Evolutionary conservation across 768 basidiomycete genomes (phyloP), one percentile per base, ranked within the genome.

Genomic region (Calocybe gangraenosa): DNA sequence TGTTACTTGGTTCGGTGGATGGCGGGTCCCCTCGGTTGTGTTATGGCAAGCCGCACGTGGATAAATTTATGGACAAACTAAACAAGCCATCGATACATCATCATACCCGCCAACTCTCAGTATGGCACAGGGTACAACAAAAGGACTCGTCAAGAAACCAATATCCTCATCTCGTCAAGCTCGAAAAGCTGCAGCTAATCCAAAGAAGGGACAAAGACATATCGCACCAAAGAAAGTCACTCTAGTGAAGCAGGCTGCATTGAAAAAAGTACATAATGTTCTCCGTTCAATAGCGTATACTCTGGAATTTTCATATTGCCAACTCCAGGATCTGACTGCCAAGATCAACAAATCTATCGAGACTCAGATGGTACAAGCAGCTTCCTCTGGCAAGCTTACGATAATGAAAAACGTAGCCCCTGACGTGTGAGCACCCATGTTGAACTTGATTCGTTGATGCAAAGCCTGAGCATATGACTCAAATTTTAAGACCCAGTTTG

Each of bases 261-360:
- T 89, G 73, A 81, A 87, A 58, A 83, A 88, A 72, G 92, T 90
- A 11, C 25, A 11, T 11, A 11, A 28, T n/a, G n/a, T 31, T 23
- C 62, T 59, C 38, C 17, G 2, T 47, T 33, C 17, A 17, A 10
- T 37, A 22, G 39, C 36, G 11, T 15, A 35, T n/a, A 39, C 42
- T 22, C 19, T 25, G 10, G 28, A 5, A 5, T 31, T 19, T 43
- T n/a, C 2, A 19, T 20, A 19, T 51, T 42, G 22, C 35, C 37
- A 36, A 30, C 20, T 14, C 14, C 59, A 95, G 92, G 72, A 80
- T 58, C 74, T 96, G 52, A 86, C 86, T 48, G 86, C 91, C 41
- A 93, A 92, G 68, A 93, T 96, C 60, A 92, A 88, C 63, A 83
- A 81, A 62, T 89, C 87, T 17, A 93, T 97, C 56, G 93, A 97